Conservation (phyloP, 805 yeast species). For the Sugiyamaella qingdaonensis region DNA sequence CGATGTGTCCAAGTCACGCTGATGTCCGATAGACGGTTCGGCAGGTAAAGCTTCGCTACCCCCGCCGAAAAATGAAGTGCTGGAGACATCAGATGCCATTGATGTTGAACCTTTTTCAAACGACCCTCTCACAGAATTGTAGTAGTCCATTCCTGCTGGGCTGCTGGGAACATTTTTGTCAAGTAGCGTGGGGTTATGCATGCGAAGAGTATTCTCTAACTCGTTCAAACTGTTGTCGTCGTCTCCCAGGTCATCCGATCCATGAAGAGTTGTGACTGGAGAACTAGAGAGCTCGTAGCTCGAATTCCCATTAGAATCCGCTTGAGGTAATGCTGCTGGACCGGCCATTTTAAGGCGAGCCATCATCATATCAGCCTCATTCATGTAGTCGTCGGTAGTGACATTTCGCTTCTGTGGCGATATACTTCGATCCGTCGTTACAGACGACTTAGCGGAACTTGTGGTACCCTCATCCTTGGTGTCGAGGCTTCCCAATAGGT, state of each 20-base stretch:
- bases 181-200: slow-evolving; percentile 2
- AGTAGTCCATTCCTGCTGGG: neutral
- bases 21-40: too few species aligned
- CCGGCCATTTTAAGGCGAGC: slow-evolving; percentile 17
- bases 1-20: neutral
- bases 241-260: slow-evolving; percentile 7
- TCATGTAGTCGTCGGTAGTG: slow-evolving; percentile 21
- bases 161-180: neutral
- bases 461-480: slow-evolving; percentile 8
- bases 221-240: slow-evolving; percentile 12
- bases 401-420: neutral
- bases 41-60: too few species aligned
- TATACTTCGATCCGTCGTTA: neutral
- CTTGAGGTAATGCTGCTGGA: neutral
- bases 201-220: slow-evolving; percentile 4
- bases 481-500: slow-evolving; percentile 23
- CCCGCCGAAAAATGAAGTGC: too few species aligned
- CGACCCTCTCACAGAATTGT: slow-evolving; percentile 12
- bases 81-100: neutral
- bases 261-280: slow-evolving; percentile 1
- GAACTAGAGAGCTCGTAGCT: slow-evolving; percentile 1
- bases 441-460: neutral
- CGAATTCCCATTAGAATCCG: neutral
- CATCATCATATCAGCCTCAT: slow-evolving; percentile 28
- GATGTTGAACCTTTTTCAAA: slow-evolving; percentile 8